Percentiles rank a stretch among this genome's conserved stretches.
Conservation (phyloP, 495 filamentous ascomycete genomes). For the Podospora conica region DNA sequence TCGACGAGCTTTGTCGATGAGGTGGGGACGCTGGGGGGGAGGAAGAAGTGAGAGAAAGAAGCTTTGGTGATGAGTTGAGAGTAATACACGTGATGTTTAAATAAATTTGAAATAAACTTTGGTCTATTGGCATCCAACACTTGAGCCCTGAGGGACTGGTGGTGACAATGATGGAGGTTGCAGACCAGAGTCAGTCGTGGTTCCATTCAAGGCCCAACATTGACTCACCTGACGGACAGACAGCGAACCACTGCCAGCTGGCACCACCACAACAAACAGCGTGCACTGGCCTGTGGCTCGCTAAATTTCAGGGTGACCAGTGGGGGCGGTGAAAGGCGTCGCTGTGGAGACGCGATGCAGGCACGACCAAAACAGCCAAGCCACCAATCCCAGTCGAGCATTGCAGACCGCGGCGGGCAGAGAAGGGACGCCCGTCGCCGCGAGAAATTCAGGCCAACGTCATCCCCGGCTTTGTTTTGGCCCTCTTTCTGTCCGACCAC, state of each 20-base stretch:
- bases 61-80: not conserved
- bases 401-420: not conserved
- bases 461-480: constrained; percentile 13
- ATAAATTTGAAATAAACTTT: not conserved
- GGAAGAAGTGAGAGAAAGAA: not conserved
- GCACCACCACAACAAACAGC: not conserved
- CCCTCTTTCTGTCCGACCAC: not conserved
- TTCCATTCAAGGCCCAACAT: not conserved
- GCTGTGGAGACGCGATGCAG: constrained; percentile 14
- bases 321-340: constrained; percentile 11
- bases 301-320: constrained; percentile 12
- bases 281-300: not conserved
- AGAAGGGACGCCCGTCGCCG: not conserved
- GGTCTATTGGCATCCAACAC: not conserved
- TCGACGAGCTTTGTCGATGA: constrained; percentile 37
- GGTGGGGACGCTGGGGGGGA: constrained; percentile 17
- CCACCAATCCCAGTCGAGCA: constrained; percentile 15
- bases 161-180: too few relatives aligned
- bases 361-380: constrained; percentile 18
- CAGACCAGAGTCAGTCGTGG: not conserved
- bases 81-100: not conserved
- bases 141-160: too few relatives aligned
- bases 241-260: not conserved
- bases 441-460: constrained; percentile 18
- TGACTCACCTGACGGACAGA: not conserved